These are phyloP conservation scores for Aureobasidium mangrovei DNA, from an alignment of 2,329 filamentous ascomycete genomes.

Conservation along the genomic window DNA sequence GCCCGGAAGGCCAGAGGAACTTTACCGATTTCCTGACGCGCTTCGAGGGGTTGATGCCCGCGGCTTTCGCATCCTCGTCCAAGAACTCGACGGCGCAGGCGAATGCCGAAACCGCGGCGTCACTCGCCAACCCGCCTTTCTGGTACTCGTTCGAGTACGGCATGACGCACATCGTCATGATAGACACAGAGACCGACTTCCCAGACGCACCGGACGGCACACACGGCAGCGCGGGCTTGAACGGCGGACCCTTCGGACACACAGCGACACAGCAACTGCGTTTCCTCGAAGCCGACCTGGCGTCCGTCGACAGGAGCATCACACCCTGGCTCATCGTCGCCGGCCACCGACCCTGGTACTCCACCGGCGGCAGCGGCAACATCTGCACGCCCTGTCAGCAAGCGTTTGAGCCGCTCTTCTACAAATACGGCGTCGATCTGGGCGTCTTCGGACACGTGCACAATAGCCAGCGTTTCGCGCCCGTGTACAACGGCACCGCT, in stretches of 20 bases:
- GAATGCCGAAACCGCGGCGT: conserved; percentile 38
- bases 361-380: conserved; percentile 24
- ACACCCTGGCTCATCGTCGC: conserved; percentile 47
- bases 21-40: conserved; percentile 53
- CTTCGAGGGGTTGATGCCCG: conserved; percentile 42
- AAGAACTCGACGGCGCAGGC: conserved; percentile 33
- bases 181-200: conserved; percentile 52
- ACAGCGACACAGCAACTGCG: conserved; percentile 41
- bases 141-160: conserved; percentile 50
- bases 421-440: conserved; percentile 50
- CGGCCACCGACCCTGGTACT: conserved; percentile 36
- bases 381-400: conserved; percentile 40
- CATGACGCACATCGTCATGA: conserved; percentile 46
- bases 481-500: conserved; percentile 21
- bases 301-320: conserved; percentile 46
- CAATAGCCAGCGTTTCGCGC: conserved; percentile 48
- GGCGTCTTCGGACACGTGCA: conserved; percentile 51
- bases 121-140: conserved; percentile 44
- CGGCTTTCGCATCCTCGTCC: conserved; percentile 43
- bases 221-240: conserved; percentile 34
- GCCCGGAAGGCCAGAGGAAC: conserved; percentile 48
- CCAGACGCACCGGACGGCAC: conserved; percentile 39
- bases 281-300: conserved; percentile 48
- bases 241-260: conserved; percentile 43
- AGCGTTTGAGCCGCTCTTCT: conserved; percentile 47